Evolutionary conservation across 2,329 filamentous ascomycete genomes (phyloP), one percentile per base, ranked within the genome.

Genomic region (Fusarium sp.): DNA sequence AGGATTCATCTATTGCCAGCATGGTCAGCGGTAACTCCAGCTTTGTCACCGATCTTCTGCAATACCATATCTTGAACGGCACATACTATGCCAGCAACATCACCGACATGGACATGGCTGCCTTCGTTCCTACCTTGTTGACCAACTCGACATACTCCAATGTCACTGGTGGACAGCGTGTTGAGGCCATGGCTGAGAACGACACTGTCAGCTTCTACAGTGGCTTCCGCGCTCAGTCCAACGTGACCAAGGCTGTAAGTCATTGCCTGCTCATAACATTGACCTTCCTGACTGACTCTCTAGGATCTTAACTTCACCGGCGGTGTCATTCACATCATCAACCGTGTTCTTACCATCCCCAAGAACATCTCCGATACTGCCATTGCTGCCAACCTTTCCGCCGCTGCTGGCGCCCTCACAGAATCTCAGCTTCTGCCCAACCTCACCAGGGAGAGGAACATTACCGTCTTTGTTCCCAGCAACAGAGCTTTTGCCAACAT

Each of bases 381-480:
- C 37, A 59, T 75, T 12, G 67, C 61, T 5, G 62, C 62, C 49
- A 68, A 67, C 44, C 70, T 75, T 49, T 64, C 71, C 8, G 71
- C 73, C 46, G 62, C 57, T 30, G 70, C 61, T 51, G 73, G 73
- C 16, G 73, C 74, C 11, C 67, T 80, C 14, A 66, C 72, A 13
- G 54, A 77, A 34, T 37, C 65, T 2, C 62, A 79, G 16, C 56
- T 79, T 6, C 70, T 71, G 10, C 16, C 50, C 12, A 62, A 77
- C 25, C 65, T 79, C 16, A 71, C 62, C 10, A 45, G 58, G 1
- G 73, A 69, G 25, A 65, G 31, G 45, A 66, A 74, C 71, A 63
- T 90, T 37, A 91, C 89, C 49, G 82, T 91, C 69, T 90, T 91
- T 71, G 87, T 84, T 1, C 89, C 89, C 7, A 84, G 79, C 76